These are phyloP conservation scores for Colletotrichum orbiculare DNA, from an alignment of 2,329 filamentous ascomycete genomes.

Conservation along the genomic window DNA sequence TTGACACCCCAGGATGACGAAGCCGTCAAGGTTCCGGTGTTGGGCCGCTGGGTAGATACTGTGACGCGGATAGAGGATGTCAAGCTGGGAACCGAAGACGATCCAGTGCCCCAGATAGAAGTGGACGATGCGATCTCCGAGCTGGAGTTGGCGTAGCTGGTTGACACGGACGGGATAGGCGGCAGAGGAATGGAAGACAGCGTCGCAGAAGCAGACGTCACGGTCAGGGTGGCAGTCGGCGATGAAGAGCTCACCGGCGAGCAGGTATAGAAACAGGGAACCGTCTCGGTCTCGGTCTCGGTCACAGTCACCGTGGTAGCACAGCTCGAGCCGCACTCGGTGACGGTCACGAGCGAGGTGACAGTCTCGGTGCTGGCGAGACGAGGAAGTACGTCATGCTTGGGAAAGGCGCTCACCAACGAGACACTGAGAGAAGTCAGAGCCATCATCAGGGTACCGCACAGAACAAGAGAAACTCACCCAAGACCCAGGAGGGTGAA, in stretches of 20 bases:
- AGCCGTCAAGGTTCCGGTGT: constrained; percentile 15
- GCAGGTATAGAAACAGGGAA: constrained; percentile 40
- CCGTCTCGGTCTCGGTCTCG: constrained; percentile 44
- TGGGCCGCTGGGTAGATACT: constrained; percentile 22
- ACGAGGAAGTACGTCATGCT: constrained; percentile 22
- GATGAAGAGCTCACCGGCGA: neutral
- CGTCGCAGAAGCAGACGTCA: constrained; percentile 1
- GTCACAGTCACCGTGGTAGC: constrained; percentile 43
- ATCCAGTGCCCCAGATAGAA: constrained; percentile 2
- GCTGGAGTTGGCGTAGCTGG: constrained; percentile 14
- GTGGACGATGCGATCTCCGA: neutral
- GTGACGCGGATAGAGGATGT: constrained; percentile 5
- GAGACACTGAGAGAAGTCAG: constrained; percentile 38
- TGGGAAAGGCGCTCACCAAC: constrained; percentile 40
- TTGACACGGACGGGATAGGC: neutral
- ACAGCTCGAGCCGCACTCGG: constrained; percentile 27
- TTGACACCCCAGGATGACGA: constrained; percentile 9
- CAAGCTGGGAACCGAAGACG: neutral
- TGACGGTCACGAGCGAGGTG: constrained; percentile 29
- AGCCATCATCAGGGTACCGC: neutral
- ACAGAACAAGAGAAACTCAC: constrained; percentile 36
- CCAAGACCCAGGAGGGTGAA: constrained; percentile 44
- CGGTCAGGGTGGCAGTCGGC: neutral
- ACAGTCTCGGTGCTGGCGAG: constrained; percentile 22
- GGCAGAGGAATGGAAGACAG: constrained; percentile 12